Evolutionary conservation across 2,329 filamentous ascomycete species (phyloP), one percentile per base, ranked within the genome.

Genomic region (Stagonosporopsis rhizophila): DNA sequence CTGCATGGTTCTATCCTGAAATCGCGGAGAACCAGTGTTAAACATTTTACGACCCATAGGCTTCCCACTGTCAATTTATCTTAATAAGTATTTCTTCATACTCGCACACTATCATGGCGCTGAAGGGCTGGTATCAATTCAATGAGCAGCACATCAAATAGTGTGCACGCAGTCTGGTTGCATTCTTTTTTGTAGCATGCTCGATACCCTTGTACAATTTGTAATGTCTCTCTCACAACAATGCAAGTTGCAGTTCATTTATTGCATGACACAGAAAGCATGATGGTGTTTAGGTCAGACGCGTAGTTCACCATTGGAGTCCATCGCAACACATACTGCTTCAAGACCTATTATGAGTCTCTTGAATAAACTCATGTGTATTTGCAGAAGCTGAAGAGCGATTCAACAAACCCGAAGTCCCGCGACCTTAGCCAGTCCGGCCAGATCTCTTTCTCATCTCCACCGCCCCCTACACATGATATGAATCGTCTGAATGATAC

Each of bases 1-100:
- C 83, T 35, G 82, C 83, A 2, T 87, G 82, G 82, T 86, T 77
- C 60, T 77, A 78, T 54, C 75, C 75, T 14, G 68, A 75, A 27
- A 60, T 51, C 20, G 42, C 54, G 12, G 46, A 44, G 42, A 44
- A 45, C 38, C 42, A 51, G 38, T 56, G 53, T 38, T 56, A 52
- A 51, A 23, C 15, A 12, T 7, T 41, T 15, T 34, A 22, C 4
- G 2, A n/a, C n/a, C 3, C 22, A 15, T 19, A 9, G 15, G 11
- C 2, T 35, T 46, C 12, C 2, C 27, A 28, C 38, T 23, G 28
- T 47, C 23, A 37, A 30, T 1, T 44, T 6, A 5, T 46, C 27
- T 48, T 25, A 6, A 34, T 23, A n/a, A 15, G 35, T 23, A 19
- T 2, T 14, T 44, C 3, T 30, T n/a, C 17, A 14, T 32, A 39